These are phyloP conservation scores for Xerocomus potaroensis DNA, from an alignment of 768 basidiomycete species.

Conservation along the genomic window DNA sequence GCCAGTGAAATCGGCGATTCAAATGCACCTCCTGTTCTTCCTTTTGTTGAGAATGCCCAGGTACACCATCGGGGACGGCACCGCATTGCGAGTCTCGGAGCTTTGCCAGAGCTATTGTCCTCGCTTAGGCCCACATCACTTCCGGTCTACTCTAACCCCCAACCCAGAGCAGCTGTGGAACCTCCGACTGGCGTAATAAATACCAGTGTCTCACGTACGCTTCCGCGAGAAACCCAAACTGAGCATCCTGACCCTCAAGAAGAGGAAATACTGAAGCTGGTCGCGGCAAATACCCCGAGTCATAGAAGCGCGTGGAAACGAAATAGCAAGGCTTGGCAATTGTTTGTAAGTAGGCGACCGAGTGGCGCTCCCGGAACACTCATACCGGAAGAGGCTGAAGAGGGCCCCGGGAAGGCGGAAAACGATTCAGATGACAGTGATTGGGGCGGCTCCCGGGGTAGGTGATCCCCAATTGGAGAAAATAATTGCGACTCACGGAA, in stretches of 20 bases:
- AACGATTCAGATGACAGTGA: constrained; percentile 21
- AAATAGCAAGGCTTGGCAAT: constrained; percentile 59
- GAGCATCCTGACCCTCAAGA: constrained; percentile 36
- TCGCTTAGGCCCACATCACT: constrained; percentile 63
- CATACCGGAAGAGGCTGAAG: constrained; percentile 36
- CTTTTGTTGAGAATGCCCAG: constrained; percentile 30
- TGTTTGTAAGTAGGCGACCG: constrained; percentile 43
- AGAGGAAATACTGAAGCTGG: constrained; percentile 52
- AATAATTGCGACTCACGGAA: constrained; percentile 8
- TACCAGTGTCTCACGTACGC: background rate
- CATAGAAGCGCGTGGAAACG: constrained; percentile 69
- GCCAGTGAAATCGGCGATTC: constrained; percentile 29
- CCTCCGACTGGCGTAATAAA: background rate
- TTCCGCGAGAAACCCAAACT: constrained; percentile 2
- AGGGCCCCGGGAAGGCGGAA: constrained; percentile 15
- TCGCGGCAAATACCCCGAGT: constrained; percentile 67
- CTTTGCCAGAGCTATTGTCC: constrained; percentile 54
- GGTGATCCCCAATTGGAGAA: constrained; percentile 4
- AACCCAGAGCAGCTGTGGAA: constrained; percentile 17
- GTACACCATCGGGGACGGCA: constrained; percentile 23
- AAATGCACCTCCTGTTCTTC: constrained; percentile 34
- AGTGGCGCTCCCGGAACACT: constrained; percentile 27
- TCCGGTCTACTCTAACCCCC: constrained; percentile 60
- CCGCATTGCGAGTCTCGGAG: constrained; percentile 32
- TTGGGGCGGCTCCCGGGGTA: constrained; percentile 26